Evolutionary conservation across 2,329 filamentous ascomycete species (phyloP), one percentile per base, ranked within the genome.

Genomic region (Myriosclerotinia duriaeana): DNA sequence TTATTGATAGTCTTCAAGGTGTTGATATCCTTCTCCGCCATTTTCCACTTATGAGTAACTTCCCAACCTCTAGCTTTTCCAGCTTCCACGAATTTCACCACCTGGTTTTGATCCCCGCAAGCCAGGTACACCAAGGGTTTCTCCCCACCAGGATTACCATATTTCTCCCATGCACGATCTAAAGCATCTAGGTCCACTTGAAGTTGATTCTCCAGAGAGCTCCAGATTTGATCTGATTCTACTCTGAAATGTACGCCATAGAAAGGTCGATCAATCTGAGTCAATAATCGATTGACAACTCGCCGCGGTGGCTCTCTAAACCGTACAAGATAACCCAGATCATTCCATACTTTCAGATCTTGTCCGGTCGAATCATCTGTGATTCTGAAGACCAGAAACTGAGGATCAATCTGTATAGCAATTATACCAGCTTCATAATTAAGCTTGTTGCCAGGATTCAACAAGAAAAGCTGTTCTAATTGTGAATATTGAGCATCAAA

Each of bases 201-300:
- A 14, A 78, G 73, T 69, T 78, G 77, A 66, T 75, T 68, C 34
- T 78, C 77, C 54, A 76, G 69, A 0, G 74, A 71, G n/a, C 71
- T 74, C 77, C 77, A 78, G 63, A 78, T 78, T 62, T 72, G 78
- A 69, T 78, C 77, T 12, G 73, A 74, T 61, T 78, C 77, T 53
- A 73, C 75, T 59, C 77, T 72, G 71, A 77, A 78, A 71, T 78
- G 77, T 1, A 78, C 75, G 53, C 76, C 76, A 36, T 76, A 76
- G 67, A 72, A 78, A 20, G 74, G 72, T 2, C 72, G 62, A 6
- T 72, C 60, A 14, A 78, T 71, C 6, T 69, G 71, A 11, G 46
- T 40, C n/a, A 74, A 36, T 5, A 78, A 61, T 38, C 68, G 64
- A 50, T 71, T 56, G 4, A 75, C 67, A 34, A 77, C 67, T n/a